Base-by-base conservation (phyloP, 225 moss, liverwort and hornwort species). In the Ulota crispa region DNA sequence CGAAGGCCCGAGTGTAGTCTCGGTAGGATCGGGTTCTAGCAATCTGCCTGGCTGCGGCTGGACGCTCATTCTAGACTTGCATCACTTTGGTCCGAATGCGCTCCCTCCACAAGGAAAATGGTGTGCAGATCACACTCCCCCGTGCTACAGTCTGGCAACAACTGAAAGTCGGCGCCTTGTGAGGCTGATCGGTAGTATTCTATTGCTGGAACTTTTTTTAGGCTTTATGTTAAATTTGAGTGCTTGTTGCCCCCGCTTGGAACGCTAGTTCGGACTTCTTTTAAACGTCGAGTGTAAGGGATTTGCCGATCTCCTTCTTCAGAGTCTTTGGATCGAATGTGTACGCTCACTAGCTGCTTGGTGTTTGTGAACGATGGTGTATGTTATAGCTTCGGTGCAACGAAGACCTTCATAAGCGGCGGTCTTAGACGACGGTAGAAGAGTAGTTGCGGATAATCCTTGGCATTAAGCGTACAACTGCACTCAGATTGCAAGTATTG, bases 141-240 rank as follows among this genome's bases (percentile, higher is more conserved):
- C 39, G 28, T 59, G 73, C 20, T 14, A 9, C 23, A 21, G 30
- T 42, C 41, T 24, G n/a, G 14, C 34, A 50, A 14, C 9, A 31
- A 27, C 66, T 54, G 72, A 68, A 26, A 43, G 55, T 69, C 83
- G 75, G 41, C 56, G 70, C 69, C 20, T 75, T 57, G 47, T 57
- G 57, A n/a, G 45, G 37, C 37, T 80, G 59, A 83, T 76, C 59
- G 63, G 47, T 30, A 52, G 68, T 68, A 53, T 68, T 81, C 52
- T 72, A 37, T 54, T 34, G 16, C 43, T 16, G 54, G 63, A 61
- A 75, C 28, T 80, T n/a, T 43, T 23, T 61, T 42, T 26, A 80
- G 80, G 72, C 14, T 13, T 64, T 52, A 10, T 52, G 39, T 30
- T 26, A 7, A 39, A 53, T 42, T 39, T 1, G 11, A 39, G 37